phyloP scores from a whole-genome alignment of 257 asterid species.

The Cordia subcordata region DNA sequence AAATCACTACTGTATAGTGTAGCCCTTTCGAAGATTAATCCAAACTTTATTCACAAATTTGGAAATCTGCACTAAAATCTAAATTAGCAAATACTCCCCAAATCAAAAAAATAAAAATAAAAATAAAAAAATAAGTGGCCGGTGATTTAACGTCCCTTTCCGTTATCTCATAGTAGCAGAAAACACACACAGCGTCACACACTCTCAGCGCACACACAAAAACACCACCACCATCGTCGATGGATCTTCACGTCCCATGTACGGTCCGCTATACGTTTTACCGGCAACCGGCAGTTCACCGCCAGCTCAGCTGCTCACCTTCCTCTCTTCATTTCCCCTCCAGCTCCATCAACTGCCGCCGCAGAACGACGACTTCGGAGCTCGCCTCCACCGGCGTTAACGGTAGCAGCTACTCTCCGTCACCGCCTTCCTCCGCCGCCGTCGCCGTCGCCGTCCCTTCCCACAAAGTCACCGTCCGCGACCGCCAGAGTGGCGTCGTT shows the following conservation, averaged over 20 bases:
- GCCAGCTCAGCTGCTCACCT: neutral
- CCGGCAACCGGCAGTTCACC: slow-evolving; percentile 9
- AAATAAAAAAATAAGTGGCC: too few relatives aligned
- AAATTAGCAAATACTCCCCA: too few relatives aligned
- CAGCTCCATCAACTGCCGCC: slow-evolving; percentile 2
- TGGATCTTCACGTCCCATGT: slow-evolving; percentile 24
- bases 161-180: too few relatives aligned
- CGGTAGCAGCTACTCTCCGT: slow-evolving; percentile 16
- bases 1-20: too few relatives aligned
- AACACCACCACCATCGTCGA: neutral
- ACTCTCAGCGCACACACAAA: too few relatives aligned
- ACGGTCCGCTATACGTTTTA: slow-evolving; percentile 11
- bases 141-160: too few relatives aligned
- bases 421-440: too few relatives aligned
- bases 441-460: slow-evolving; percentile 32
- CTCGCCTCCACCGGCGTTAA: slow-evolving; percentile 19
- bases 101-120: too few relatives aligned
- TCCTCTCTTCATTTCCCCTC: slow-evolving; percentile 9
- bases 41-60: too few relatives aligned
- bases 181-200: too few relatives aligned
- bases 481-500: slow-evolving; percentile 28
- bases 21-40: too few relatives aligned
- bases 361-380: slow-evolving; percentile 11
- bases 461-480: slow-evolving; percentile 36
- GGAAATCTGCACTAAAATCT: too few relatives aligned